Evolutionary conservation across 108 stramenopile species (phyloP), one percentile per base, ranked within the genome.

Genomic region (Cylindrotheca closterium): DNA sequence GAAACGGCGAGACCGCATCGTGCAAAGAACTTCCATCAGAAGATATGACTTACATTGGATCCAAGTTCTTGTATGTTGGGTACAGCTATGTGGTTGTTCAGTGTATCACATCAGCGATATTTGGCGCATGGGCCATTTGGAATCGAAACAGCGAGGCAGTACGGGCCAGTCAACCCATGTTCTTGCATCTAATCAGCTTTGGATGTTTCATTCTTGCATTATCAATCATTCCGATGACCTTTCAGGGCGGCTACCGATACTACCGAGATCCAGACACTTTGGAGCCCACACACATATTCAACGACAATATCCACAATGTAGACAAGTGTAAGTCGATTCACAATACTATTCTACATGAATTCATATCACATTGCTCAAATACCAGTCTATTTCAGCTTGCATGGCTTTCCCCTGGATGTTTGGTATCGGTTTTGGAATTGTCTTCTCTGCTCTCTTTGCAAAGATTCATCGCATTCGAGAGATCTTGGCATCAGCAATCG

Each of bases 361-460:
- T n/a, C n/a, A n/a, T n/a, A n/a, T n/a, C n/a, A n/a, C n/a, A n/a
- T n/a, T n/a, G n/a, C n/a, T n/a, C n/a, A n/a, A n/a, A n/a, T n/a
- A n/a, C n/a, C n/a, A n/a, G n/a, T n/a, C n/a, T n/a, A n/a, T n/a
- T n/a, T n/a, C n/a, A n/a, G 70, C 64, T 5, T 76, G 75, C 30
- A 76, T 76, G 75, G 51, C 69, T 21, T 56, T 71, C 3, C 75
- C 75, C 0, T 76, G 75, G 75, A 49, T 76, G 21, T 71, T 50
- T 30, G 75, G 69, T n/a, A 47, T 76, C 58, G 75, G 68, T 28
- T 70, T 70, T 57, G 68, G 18, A 1, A 33, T 76, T 18, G 63
- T 51, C 1, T 63, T 70, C 48, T 33, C 30, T 27, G 72, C 72
- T n/a, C 55, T 67, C 17, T 67, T 73, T 28, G 75, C 75, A 55